Percentiles rank a stretch among this genome's conserved stretches.
Evolutionary conservation across 768 basidiomycete genomes (phyloP).

Genomic region (Albatrellus ellisii): DNA sequence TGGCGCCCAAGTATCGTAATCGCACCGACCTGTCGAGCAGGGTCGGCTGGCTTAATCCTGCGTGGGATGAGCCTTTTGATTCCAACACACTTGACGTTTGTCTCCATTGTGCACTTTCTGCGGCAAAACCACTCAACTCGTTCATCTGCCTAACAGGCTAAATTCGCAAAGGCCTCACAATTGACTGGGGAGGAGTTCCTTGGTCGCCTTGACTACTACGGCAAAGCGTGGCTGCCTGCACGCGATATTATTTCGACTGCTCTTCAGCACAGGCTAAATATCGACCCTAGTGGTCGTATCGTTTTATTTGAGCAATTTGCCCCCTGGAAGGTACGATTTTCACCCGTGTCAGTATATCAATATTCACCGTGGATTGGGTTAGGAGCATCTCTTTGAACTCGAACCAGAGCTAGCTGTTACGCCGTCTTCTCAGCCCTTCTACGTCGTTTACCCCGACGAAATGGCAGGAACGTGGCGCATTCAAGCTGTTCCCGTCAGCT

Average conservation of each 20-base stretch:
- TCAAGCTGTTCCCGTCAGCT: slow-evolving; percentile 75
- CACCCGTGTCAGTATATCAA: background rate
- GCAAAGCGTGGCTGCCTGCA: slow-evolving; percentile 87
- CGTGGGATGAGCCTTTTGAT: slow-evolving; percentile 78
- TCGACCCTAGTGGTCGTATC: slow-evolving; percentile 66
- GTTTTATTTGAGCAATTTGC: slow-evolving; percentile 68
- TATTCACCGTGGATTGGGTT: slow-evolving; percentile 4
- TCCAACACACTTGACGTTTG: slow-evolving; percentile 62
- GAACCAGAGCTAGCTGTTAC: slow-evolving; percentile 45
- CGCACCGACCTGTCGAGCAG: slow-evolving; percentile 79
- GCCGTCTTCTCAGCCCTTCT: slow-evolving; percentile 46
- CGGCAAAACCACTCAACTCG: background rate
- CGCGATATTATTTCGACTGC: slow-evolving; percentile 62
- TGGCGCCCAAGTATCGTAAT: slow-evolving; percentile 58
- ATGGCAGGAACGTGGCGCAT: slow-evolving; percentile 68
- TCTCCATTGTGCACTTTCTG: slow-evolving; percentile 5
- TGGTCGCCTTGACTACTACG: slow-evolving; percentile 66
- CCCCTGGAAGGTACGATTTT: slow-evolving; percentile 68
- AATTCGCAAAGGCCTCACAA: slow-evolving; percentile 67
- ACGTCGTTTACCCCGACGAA: slow-evolving; percentile 87
- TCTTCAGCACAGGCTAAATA: slow-evolving; percentile 35
- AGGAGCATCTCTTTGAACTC: slow-evolving; percentile 88
- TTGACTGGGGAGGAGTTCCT: slow-evolving; percentile 83
- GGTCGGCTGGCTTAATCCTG: slow-evolving; percentile 75
- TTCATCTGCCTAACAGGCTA: slow-evolving; percentile 29